A percentile compares a stretch with the other conserved stretches of the same genome.
These are phyloP conservation scores for Exophiala alcalophila DNA, from an alignment of 2,329 filamentous ascomycete species.

Conservation along the genomic window DNA sequence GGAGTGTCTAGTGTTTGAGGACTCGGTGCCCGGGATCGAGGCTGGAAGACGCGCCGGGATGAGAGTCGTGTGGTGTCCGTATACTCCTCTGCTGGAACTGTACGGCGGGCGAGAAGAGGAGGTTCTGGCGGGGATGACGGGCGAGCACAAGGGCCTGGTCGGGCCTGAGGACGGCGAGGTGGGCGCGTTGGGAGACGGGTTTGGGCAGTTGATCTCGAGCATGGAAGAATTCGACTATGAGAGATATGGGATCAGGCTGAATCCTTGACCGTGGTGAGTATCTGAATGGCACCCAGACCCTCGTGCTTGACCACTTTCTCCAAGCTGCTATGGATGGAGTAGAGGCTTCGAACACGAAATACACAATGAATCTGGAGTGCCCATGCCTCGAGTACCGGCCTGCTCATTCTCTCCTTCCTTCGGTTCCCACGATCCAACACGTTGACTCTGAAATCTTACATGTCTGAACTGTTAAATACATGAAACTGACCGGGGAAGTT, in stretches of 20 bases:
- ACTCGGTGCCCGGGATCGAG: slow-evolving; percentile 89
- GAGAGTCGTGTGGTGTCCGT: slow-evolving; percentile 90
- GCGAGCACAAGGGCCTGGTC: slow-evolving; percentile 58
- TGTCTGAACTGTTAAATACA: too few relatives aligned
- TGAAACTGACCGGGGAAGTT: too few relatives aligned
- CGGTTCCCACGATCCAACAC: too few relatives aligned
- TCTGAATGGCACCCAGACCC: too few relatives aligned
- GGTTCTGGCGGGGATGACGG: slow-evolving; percentile 77
- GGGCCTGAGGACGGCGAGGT: slow-evolving; percentile 44
- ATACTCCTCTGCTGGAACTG: slow-evolving; percentile 71
- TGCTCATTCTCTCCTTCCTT: too few relatives aligned
- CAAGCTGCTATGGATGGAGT: too few relatives aligned
- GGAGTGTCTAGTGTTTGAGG: slow-evolving; percentile 97
- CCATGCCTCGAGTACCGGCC: too few relatives aligned
- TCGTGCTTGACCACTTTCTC: too few relatives aligned
- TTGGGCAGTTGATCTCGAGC: slow-evolving; percentile 51
- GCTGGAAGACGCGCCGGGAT: slow-evolving; percentile 86
- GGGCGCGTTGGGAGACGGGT: slow-evolving; percentile 60
- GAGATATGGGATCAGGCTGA: slow-evolving; percentile 57
- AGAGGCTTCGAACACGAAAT: too few relatives aligned
- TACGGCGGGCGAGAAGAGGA: slow-evolving; percentile 72
- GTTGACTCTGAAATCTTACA: too few relatives aligned
- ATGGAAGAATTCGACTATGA: slow-evolving; percentile 61
- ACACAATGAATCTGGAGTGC: too few relatives aligned
- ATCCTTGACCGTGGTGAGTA: too few relatives aligned